phyloP scores from a whole-genome alignment of 805 yeast species.

The Candida michaelii region DNA sequence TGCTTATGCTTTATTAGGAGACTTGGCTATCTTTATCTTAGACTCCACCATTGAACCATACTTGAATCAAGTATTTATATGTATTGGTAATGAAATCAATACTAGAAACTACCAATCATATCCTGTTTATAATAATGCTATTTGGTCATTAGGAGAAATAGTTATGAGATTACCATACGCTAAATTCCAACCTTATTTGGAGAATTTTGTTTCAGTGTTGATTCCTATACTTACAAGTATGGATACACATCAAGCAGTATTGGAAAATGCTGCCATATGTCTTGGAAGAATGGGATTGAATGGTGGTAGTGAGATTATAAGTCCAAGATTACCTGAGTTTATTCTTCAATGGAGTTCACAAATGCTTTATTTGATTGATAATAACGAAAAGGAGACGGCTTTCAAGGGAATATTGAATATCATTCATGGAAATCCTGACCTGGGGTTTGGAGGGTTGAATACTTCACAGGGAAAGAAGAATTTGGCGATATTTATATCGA shows the following conservation, averaged over 20 bases:
- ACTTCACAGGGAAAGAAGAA: constrained; percentile 46
- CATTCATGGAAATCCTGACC: constrained; percentile 62
- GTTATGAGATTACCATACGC: constrained; percentile 54
- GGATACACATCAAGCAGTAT: constrained; percentile 59
- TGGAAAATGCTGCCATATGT: constrained; percentile 88
- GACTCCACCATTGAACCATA: constrained; percentile 47
- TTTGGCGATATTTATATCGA: constrained; percentile 54
- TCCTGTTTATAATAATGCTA: constrained; percentile 82
- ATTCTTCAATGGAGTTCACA: constrained; percentile 69
- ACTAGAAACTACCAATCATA: constrained; percentile 48
- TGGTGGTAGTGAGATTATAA: constrained; percentile 52
- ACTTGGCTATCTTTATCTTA: constrained; percentile 65
- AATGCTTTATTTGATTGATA: constrained; percentile 66
- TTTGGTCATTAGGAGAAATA: constrained; percentile 92
- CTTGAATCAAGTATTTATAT: constrained; percentile 55
- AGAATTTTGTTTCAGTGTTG: constrained; percentile 52
- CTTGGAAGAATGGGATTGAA: constrained; percentile 77
- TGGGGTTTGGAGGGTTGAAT: constrained; percentile 49
- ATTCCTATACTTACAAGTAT: constrained; percentile 58
- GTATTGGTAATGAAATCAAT: constrained; percentile 68
- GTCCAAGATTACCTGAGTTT: constrained; percentile 58
- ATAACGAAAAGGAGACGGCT: constrained; percentile 86
- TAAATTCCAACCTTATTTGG: constrained; percentile 50
- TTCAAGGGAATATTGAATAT: constrained; percentile 80
- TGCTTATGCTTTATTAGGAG: constrained; percentile 88